Evolutionary conservation across 1,284 basidiomycete species (phyloP), one percentile per base, ranked within the genome.

Genomic region (Tylopilus sp.): DNA sequence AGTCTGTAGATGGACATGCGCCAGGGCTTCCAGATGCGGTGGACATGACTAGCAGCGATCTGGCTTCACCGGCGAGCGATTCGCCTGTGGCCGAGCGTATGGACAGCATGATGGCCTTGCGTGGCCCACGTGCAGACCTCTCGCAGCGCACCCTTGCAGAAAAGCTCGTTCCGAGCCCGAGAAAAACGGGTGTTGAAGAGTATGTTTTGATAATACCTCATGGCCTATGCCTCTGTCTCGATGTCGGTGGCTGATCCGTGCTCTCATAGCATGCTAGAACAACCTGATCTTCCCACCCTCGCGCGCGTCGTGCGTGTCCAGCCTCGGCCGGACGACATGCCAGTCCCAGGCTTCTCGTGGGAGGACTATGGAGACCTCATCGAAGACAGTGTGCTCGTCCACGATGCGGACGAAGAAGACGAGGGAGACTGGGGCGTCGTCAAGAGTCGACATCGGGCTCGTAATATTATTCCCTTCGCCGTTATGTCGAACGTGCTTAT

Each of bases 381-480:
- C 44, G 71, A 72, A 35, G 69, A 69, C 3, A 65, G 71, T 11
- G 52, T 58, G 28, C 70, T 67, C 6, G 68, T 67, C 19, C 75
- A 78, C 45, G 79, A 82, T 49, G 78, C 75, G 5, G 81, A 55
- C 15, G 57, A 59, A 44, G 71, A 72, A 46, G 79, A 77, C 44
- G 79, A 81, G 49, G 75, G 73, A 1, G 76, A 75, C 8, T 89
- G 87, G 88, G 85, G 81, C 21, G 78, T 89, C 28, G 86, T 90
- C 54, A 78, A 74, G 65, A 77, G 78, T 55, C 75, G 77, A 46
- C 59, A 60, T 45, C 74, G 70, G 45, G 52, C 33, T 19, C 35
- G 43, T 44, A 29, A 12, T n/a, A 21, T 8, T 15, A 51, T 49
- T 19, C 33, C 35, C 13, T 21, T 40, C 16, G 10, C 7, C 44